phyloP scores from a whole-genome alignment of 2,329 filamentous ascomycete genomes.

The Chaetomium sp. region DNA sequence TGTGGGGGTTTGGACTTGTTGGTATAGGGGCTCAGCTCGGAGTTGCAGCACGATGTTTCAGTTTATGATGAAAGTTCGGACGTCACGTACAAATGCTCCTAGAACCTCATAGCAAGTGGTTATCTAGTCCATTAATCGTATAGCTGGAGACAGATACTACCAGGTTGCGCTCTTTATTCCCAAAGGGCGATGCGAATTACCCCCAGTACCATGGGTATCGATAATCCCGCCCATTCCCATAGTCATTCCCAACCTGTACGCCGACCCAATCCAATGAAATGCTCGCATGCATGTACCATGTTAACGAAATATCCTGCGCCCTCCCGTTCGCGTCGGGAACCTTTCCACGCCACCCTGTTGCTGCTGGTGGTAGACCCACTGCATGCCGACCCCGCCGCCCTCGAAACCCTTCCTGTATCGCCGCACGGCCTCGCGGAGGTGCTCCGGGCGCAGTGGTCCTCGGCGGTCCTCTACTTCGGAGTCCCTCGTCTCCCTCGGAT shows the following conservation, averaged over 20 bases:
- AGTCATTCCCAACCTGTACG: constrained; percentile 3
- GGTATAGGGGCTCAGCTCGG: not conserved
- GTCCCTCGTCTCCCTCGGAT: not conserved
- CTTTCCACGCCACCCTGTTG: constrained; percentile 61
- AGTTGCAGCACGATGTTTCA: not conserved
- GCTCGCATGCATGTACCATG: not conserved
- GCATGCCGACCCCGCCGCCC: constrained; percentile 63
- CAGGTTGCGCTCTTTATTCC: not conserved
- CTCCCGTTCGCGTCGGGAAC: constrained; percentile 57
- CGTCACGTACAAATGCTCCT: not conserved
- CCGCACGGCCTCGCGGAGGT: constrained; percentile 71
- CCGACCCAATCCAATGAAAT: constrained; percentile 2
- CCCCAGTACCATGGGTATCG: constrained; percentile 13
- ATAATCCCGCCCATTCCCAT: constrained; percentile 9
- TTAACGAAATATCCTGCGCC: constrained; percentile 52
- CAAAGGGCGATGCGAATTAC: not conserved
- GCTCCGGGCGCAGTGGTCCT: constrained; percentile 67
- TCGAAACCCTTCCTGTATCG: constrained; percentile 66
- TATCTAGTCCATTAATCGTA: not conserved
- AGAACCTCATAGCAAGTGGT: not conserved
- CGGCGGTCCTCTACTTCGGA: constrained; percentile 36
- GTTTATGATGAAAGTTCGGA: not conserved
- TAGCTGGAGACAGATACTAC: not conserved
- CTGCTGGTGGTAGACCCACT: constrained; percentile 63
- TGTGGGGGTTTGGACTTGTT: not conserved